phyloP scores from a whole-genome alignment of 2,329 filamentous ascomycete genomes.

The Zopfia rhizophila region DNA sequence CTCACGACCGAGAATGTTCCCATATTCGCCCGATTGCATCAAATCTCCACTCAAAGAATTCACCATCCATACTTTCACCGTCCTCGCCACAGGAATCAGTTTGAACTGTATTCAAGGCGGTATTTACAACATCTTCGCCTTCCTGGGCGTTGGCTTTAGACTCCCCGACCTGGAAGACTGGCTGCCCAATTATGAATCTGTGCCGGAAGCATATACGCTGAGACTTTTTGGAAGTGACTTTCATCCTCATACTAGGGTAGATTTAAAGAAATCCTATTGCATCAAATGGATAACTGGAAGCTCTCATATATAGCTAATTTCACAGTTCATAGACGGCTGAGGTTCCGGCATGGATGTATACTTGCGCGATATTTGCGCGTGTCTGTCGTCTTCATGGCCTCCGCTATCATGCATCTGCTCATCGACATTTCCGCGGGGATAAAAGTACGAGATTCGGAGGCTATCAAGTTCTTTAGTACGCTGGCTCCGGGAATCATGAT shows the following conservation, averaged over 20 bases:
- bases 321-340: conserved; percentile 6
- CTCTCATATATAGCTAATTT: conserved; percentile 20
- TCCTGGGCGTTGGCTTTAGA: conserved; percentile 4
- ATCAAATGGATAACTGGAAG: conserved; percentile 19
- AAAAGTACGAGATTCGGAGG: conserved; percentile 11
- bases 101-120: conserved; percentile 23
- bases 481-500: conserved; percentile 12
- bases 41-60: conserved; percentile 19
- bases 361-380: conserved; percentile 15
- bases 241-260: neutral
- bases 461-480: conserved; percentile 15
- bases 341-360: conserved; percentile 10
- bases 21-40: conserved; percentile 10
- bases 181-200: conserved; percentile 21
- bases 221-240: conserved; percentile 14
- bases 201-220: conserved; percentile 11
- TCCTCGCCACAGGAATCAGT: conserved; percentile 14
- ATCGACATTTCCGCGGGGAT: conserved; percentile 17
- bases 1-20: conserved; percentile 14
- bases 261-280: conserved; percentile 15
- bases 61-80: conserved; percentile 16
- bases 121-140: conserved; percentile 16
- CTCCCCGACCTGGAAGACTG: conserved; percentile 12
- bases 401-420: conserved; percentile 19
- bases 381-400: conserved; percentile 15